A percentile compares a stretch with the other conserved stretches of the same genome.
These are phyloP conservation scores for Pseudoturritis turrita DNA, from an alignment of 345 rosid species.

Conservation along the genomic window DNA sequence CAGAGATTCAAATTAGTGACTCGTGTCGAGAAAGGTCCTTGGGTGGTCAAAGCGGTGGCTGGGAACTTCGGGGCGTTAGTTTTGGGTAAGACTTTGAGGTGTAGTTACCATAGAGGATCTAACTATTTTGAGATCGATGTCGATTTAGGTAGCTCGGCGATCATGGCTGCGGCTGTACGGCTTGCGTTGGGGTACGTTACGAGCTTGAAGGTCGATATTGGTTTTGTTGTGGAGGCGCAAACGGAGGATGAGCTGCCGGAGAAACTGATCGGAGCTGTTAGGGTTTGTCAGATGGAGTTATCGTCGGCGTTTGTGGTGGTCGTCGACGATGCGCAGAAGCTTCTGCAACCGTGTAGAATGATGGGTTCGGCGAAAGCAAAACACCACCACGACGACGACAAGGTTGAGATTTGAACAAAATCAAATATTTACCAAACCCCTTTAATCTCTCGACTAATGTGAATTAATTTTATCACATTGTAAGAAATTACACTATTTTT, in stretches of 20 bases:
- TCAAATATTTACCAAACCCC: too few relatives aligned
- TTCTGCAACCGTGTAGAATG: constrained; percentile 27
- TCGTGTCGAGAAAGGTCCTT: constrained; percentile 73
- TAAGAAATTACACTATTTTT: too few relatives aligned
- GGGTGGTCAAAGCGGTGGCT: constrained; percentile 67
- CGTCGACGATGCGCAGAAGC: constrained; percentile 26
- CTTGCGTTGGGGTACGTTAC: constrained; percentile 50
- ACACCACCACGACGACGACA: constrained; percentile 33
- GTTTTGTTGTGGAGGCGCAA: constrained; percentile 69
- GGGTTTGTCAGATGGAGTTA: constrained; percentile 73
- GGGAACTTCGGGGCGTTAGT: constrained; percentile 69
- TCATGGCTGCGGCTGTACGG: constrained; percentile 47
- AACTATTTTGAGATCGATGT: constrained; percentile 82
- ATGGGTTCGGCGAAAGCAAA: constrained; percentile 44
- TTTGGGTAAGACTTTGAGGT: constrained; percentile 52
- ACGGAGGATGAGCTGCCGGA: constrained; percentile 78
- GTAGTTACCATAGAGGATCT: constrained; percentile 59
- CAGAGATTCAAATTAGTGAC: constrained; percentile 71
- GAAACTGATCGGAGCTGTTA: constrained; percentile 62
- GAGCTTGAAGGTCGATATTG: constrained; percentile 58
- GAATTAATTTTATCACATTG: too few relatives aligned
- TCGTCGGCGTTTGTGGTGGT: constrained; percentile 55
- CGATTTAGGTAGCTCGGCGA: constrained; percentile 57
- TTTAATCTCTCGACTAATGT: too few relatives aligned
- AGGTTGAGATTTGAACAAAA: neutral